Conservation (phyloP, 352 stramenopile species). For the Globisporangium echinulatum region DNA sequence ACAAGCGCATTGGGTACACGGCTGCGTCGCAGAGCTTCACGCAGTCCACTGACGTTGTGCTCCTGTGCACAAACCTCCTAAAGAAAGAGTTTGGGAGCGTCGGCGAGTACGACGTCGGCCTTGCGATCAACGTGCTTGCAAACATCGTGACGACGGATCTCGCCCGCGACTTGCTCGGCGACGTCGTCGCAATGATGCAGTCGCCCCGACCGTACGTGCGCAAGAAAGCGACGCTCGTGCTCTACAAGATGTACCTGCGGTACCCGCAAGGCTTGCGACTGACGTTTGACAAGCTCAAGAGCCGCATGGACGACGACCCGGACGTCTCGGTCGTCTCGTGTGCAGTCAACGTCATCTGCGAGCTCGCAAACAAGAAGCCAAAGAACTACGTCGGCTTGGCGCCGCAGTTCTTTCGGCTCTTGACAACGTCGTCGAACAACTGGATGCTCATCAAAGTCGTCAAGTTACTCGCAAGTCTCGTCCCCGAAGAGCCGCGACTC, state of each 20-base stretch:
- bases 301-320: conserved; percentile 94
- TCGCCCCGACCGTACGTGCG: conserved; percentile 95
- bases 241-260: conserved; percentile 99
- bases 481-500: conserved; percentile 96
- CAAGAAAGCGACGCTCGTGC: conserved; percentile 97
- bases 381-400: conserved; percentile 98
- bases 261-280: conserved; percentile 97
- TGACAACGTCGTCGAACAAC: conserved; percentile 98
- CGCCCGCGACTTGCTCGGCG: conserved; percentile 89
- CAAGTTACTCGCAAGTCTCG: conserved; percentile 96
- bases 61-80: conserved; percentile 98
- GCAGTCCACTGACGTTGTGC: conserved; percentile 96
- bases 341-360: conserved; percentile 99
- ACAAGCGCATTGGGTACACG: conserved; percentile 97
- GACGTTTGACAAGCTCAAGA: conserved; percentile 97
- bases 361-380: conserved; percentile 98
- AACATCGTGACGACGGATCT: conserved; percentile 98
- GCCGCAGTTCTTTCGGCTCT: conserved; percentile 97
- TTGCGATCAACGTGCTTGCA: conserved; percentile 97
- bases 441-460: conserved; percentile 99
- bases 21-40: conserved; percentile 95
- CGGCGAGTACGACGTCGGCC: conserved; percentile 95
- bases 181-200: conserved; percentile 89
- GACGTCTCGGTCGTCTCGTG: conserved; percentile 96
- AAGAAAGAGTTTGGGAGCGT: conserved; percentile 94